These are phyloP conservation scores for Septoria petroselini DNA, from an alignment of 2,329 filamentous ascomycete genomes.

Conservation along the genomic window DNA sequence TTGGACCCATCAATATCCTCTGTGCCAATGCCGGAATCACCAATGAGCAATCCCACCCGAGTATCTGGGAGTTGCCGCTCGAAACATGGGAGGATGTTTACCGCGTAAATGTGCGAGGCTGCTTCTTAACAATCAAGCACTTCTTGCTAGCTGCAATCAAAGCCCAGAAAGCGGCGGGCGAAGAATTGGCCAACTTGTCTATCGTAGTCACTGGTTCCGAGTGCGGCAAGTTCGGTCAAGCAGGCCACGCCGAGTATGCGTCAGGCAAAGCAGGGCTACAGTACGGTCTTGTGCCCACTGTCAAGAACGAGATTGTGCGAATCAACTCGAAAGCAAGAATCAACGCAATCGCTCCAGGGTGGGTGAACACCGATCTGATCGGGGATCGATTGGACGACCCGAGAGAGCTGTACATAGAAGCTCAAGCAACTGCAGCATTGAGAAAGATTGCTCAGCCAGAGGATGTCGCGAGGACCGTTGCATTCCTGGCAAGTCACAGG, in stretches of 20 bases:
- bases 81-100: slow-evolving; percentile 54
- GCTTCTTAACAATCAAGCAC: slow-evolving; percentile 56
- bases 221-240: slow-evolving; percentile 51
- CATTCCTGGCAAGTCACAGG: slow-evolving; percentile 51
- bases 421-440: slow-evolving; percentile 50
- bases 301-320: slow-evolving; percentile 55
- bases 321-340: slow-evolving; percentile 52
- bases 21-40: slow-evolving; percentile 54
- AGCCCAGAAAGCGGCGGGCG: slow-evolving; percentile 38
- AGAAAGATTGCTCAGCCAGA: slow-evolving; percentile 49
- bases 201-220: slow-evolving; percentile 56
- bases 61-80: slow-evolving; percentile 53
- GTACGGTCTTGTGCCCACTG: slow-evolving; percentile 52
- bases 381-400: slow-evolving; percentile 51
- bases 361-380: slow-evolving; percentile 49
- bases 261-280: slow-evolving; percentile 52
- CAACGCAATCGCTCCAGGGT: slow-evolving; percentile 52
- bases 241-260: slow-evolving; percentile 52
- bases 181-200: slow-evolving; percentile 50
- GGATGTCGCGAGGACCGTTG: slow-evolving; percentile 50
- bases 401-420: slow-evolving; percentile 50
- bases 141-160: slow-evolving; percentile 48
- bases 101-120: slow-evolving; percentile 51
- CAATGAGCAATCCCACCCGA: slow-evolving; percentile 48
- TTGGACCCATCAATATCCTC: slow-evolving; percentile 53